Base-by-base conservation (phyloP, 2,329 filamentous ascomycete species). In the Scytalidium lignicola region DNA sequence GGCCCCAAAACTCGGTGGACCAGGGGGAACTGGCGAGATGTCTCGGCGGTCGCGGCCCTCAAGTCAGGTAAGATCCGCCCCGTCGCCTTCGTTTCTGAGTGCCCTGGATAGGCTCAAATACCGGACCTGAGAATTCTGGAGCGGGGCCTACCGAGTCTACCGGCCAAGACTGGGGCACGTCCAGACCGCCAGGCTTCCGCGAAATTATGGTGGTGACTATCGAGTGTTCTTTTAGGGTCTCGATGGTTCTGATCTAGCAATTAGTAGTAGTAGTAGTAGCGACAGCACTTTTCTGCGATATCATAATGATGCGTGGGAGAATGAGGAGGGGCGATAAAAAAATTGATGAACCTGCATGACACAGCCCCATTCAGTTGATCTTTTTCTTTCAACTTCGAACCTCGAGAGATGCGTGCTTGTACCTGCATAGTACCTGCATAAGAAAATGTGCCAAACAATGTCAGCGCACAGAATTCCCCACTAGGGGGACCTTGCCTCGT, bases 401-500 rank as follows among this genome's bases (percentile, higher is more conserved):
- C n/a, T 26, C 23, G 23, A 26, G 6, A 5, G 23, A 26, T 26
- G 23, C 23, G 23, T 26, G 23, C n/a, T 26, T 26, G 23, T 26
- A 26, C 28, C 22, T 23, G 44, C 46, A 46, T 45, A 46, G 58
- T 62, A 57, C 60, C 60, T 61, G 58, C 60, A 60, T 59, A 41
- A 15, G 44, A 44, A n/a, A 43, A 37, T 46, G 21, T 18, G 43
- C 26, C 23, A 23, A 43, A 17, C 20, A 17, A 12, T 28, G 41
- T 26, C n/a, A 17, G 41, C 21, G n/a, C 6, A 13, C 17, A 10
- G 7, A 37, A 17, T 26, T 26, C 5, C 23, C 32, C 12, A 42
- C 41, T 15, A 5, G 19, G 41, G 39, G 18, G 19, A 9, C 32
- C 32, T 13, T 13, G 32, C 6, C 4, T 37, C 41, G 21, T 17